These are phyloP conservation scores for Rhizopogon parksii DNA, from an alignment of 1,284 basidiomycete species.

Conservation along the genomic window DNA sequence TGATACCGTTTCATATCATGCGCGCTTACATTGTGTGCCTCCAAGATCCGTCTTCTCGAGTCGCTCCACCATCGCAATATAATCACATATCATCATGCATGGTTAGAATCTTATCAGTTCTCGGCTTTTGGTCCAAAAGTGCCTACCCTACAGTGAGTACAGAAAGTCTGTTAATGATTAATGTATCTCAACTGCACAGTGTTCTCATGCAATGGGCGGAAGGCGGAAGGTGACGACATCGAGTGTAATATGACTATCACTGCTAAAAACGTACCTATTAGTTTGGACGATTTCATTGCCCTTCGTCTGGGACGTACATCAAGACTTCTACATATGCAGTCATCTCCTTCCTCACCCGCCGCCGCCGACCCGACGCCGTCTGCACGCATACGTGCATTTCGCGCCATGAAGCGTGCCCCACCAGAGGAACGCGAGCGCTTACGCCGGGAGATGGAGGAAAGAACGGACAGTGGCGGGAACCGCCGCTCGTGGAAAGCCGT, in stretches of 20 bases:
- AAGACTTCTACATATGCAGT: conserved; percentile 41
- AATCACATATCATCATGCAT: conserved; percentile 91
- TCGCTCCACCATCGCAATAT: conserved; percentile 88
- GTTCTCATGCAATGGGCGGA: conserved; percentile 93
- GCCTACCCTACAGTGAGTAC: conserved; percentile 68
- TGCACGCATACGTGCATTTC: conserved; percentile 68
- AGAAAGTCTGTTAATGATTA: not conserved
- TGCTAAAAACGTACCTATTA: conserved; percentile 16
- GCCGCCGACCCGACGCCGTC: conserved; percentile 48
- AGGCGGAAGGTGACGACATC: conserved; percentile 51
- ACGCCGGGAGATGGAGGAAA: conserved; percentile 39
- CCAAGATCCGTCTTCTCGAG: conserved; percentile 74
- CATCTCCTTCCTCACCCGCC: conserved; percentile 22
- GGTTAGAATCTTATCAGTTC: conserved; percentile 83
- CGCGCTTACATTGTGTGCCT: not conserved
- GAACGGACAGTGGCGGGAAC: conserved; percentile 14
- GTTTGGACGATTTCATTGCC: conserved; percentile 80
- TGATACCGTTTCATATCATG: not conserved
- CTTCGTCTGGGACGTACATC: conserved; percentile 56
- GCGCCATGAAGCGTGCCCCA: conserved; percentile 56
- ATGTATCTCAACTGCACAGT: conserved; percentile 32
- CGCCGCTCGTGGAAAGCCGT: conserved; percentile 55
- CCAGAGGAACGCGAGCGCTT: conserved; percentile 61
- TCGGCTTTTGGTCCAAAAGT: conserved; percentile 80
- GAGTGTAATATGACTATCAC: not conserved